Conservation (phyloP, 2,329 filamentous ascomycete species). For the Aspergillus sojae region DNA sequence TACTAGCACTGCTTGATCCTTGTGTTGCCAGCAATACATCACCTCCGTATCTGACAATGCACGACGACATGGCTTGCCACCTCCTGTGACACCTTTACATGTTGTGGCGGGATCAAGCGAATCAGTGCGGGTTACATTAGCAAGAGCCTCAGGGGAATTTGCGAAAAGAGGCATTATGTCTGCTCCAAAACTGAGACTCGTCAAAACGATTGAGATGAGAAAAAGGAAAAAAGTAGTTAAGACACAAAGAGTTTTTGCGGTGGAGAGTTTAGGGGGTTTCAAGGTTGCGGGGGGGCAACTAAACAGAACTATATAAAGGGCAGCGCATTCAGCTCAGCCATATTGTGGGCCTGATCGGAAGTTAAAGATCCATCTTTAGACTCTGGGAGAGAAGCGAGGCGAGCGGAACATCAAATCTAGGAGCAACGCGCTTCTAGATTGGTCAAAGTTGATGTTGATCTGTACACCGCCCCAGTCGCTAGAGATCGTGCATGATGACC, state of each 20-base stretch:
- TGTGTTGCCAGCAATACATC: conserved; percentile 93
- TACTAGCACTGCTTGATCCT: conserved; percentile 68
- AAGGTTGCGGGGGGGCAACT: not conserved
- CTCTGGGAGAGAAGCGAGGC: not conserved
- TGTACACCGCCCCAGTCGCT: conserved; percentile 31
- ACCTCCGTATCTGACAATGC: conserved; percentile 57
- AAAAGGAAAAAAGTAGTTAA: not conserved
- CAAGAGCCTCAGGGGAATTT: conserved; percentile 78
- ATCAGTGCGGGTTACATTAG: conserved; percentile 70
- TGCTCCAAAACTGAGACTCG: not conserved
- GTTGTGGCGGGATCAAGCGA: conserved; percentile 82
- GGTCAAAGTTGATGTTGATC: conserved; percentile 9
- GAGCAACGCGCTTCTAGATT: not conserved
- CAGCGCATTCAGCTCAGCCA: not conserved
- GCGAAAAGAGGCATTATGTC: conserved; percentile 64
- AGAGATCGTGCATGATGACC: conserved; percentile 13
- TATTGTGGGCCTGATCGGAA: not conserved
- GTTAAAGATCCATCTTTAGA: conserved; percentile 4
- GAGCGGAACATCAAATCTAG: not conserved
- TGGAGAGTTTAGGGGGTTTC: conserved; percentile 1
- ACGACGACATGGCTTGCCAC: conserved; percentile 81
- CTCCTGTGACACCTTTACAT: conserved; percentile 82
- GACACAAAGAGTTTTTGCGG: not conserved
- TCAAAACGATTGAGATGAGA: not conserved
- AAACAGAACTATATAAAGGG: conserved; percentile 8